Evolutionary conservation across 257 asterid genomes (phyloP).

Genomic region (Solanum dulcamara): DNA sequence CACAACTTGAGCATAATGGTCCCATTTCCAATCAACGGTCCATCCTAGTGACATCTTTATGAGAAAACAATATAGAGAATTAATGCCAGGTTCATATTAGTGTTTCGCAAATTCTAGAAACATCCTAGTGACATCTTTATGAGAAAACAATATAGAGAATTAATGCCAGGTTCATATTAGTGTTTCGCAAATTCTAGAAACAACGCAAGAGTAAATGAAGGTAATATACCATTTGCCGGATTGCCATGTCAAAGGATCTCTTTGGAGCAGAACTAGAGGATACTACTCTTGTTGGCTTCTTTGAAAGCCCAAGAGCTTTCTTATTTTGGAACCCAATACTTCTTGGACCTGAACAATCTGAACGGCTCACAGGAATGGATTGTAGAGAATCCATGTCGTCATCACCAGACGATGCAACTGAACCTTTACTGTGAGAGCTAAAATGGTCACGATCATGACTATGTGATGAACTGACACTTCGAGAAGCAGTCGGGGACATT

Average conservation of each 20-base stretch:
- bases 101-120: neutral
- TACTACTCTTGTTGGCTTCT: constrained; percentile 47
- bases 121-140: neutral
- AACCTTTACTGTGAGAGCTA: constrained; percentile 67
- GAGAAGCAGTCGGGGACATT: constrained; percentile 84
- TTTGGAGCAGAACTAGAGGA: constrained; percentile 74
- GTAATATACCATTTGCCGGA: constrained; percentile 64
- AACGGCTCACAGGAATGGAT: constrained; percentile 45
- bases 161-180: neutral
- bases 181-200: neutral
- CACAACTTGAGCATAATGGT: neutral
- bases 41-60: neutral
- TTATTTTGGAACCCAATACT: constrained; percentile 33
- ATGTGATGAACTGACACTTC: constrained; percentile 67
- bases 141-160: neutral
- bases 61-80: neutral
- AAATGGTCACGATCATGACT: constrained; percentile 67
- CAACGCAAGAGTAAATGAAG: constrained; percentile 6
- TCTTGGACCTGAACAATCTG: constrained; percentile 46
- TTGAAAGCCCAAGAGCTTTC: constrained; percentile 40
- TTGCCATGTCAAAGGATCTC: constrained; percentile 80
- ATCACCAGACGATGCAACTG: constrained; percentile 87
- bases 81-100: neutral
- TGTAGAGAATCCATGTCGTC: constrained; percentile 75
- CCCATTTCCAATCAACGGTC: neutral